These are phyloP conservation scores for Curvularia sp. DNA, from an alignment of 2,329 filamentous ascomycete species.

Conservation along the genomic window DNA sequence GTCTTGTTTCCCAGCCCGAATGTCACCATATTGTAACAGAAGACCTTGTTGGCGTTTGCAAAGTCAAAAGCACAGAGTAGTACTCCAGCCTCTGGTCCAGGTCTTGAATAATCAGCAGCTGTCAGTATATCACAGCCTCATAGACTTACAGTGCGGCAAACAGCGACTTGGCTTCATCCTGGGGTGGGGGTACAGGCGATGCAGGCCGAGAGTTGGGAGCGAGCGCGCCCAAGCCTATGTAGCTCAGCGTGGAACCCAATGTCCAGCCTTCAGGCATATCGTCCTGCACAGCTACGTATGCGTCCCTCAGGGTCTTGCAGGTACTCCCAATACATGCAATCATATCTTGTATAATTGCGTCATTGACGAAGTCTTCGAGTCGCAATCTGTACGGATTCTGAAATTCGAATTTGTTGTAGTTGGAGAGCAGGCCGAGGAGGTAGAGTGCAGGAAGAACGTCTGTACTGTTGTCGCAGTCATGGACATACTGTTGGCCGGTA, in stretches of 20 bases:
- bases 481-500: constrained; percentile 68
- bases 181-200: constrained; percentile 65
- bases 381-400: constrained; percentile 95
- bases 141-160: constrained; percentile 76
- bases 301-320: constrained; percentile 70
- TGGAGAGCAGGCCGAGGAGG: constrained; percentile 84
- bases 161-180: constrained; percentile 80
- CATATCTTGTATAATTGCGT: constrained; percentile 82
- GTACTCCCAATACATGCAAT: constrained; percentile 76
- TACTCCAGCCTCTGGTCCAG: constrained; percentile 77
- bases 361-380: constrained; percentile 94
- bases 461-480: constrained; percentile 72
- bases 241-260: constrained; percentile 77
- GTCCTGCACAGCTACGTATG: constrained; percentile 86
- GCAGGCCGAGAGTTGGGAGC: constrained; percentile 70
- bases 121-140: background rate
- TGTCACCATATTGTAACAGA: constrained; percentile 83
- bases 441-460: constrained; percentile 75
- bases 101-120: constrained; percentile 59
- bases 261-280: constrained; percentile 92
- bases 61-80: constrained; percentile 92
- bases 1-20: constrained; percentile 65
- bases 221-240: constrained; percentile 82
- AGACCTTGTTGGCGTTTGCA: constrained; percentile 90
- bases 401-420: constrained; percentile 99